These are phyloP conservation scores for Hanseniaspora uvarum DNA, from an alignment of 1,139 yeast genomes.

Conservation along the genomic window DNA sequence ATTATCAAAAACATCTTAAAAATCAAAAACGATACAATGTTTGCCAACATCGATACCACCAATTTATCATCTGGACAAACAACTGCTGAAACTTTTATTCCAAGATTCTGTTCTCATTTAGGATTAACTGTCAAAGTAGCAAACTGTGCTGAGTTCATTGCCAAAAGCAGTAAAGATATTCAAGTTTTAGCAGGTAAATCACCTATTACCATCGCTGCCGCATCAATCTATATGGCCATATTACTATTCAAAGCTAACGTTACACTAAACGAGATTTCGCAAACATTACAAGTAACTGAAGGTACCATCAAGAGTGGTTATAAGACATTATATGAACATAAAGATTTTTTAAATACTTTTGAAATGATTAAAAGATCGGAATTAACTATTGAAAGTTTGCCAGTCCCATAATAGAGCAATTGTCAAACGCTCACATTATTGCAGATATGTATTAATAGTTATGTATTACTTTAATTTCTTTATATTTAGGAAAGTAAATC, in stretches of 20 bases:
- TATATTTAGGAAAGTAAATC: not conserved
- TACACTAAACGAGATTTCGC: slow-evolving; percentile 72
- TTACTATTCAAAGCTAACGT: slow-evolving; percentile 61
- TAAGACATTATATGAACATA: slow-evolving; percentile 66
- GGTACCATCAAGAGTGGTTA: slow-evolving; percentile 93
- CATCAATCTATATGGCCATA: slow-evolving; percentile 90
- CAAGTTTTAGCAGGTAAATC: slow-evolving; percentile 95
- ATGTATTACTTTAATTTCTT: not conserved
- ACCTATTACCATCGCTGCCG: slow-evolving; percentile 95
- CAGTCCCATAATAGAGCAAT: slow-evolving; percentile 49
- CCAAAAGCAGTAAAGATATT: slow-evolving; percentile 76
- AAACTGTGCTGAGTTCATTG: slow-evolving; percentile 88
- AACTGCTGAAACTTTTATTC: slow-evolving; percentile 84
- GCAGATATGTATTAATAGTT: not conserved
- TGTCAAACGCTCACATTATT: not conserved
- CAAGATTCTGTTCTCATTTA: slow-evolving; percentile 91
- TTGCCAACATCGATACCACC: slow-evolving; percentile 38
- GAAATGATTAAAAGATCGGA: slow-evolving; percentile 16
- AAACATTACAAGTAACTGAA: slow-evolving; percentile 94
- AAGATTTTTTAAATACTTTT: slow-evolving; percentile 36
- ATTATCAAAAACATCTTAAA: slow-evolving; percentile 69
- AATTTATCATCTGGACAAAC: slow-evolving; percentile 78
- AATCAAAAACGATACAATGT: slow-evolving; percentile 44
- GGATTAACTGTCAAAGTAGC: slow-evolving; percentile 79
- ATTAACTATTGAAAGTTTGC: slow-evolving; percentile 34